phyloP scores from a whole-genome alignment of 768 basidiomycete species.

The Boletus barrowsii region DNA sequence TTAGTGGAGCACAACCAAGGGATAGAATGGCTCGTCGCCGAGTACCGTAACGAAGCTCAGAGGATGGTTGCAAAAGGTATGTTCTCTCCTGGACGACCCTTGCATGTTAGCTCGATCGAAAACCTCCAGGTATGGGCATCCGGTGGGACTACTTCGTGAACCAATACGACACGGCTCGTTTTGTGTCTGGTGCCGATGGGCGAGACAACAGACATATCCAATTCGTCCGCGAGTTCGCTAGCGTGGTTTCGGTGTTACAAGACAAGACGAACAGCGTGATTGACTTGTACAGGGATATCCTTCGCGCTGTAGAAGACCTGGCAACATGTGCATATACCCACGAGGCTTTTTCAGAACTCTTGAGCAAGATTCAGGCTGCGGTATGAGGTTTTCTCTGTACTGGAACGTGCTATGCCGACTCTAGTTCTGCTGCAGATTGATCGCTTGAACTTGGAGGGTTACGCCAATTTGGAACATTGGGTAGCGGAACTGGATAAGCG shows the following conservation, averaged over 20 bases:
- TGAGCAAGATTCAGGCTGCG: constrained; percentile 79
- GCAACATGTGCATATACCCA: constrained; percentile 80
- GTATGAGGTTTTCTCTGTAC: constrained; percentile 42
- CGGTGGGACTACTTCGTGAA: constrained; percentile 98
- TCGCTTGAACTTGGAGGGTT: constrained; percentile 92
- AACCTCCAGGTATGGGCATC: constrained; percentile 76
- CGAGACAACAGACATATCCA: constrained; percentile 86
- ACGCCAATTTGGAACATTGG: constrained; percentile 91
- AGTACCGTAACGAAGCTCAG: constrained; percentile 90
- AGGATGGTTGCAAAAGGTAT: constrained; percentile 87
- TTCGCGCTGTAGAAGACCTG: constrained; percentile 82
- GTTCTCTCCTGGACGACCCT: constrained; percentile 18
- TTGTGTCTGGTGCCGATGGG: constrained; percentile 69
- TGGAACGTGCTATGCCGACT: background rate
- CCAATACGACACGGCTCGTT: constrained; percentile 83
- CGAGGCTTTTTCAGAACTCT: constrained; percentile 77
- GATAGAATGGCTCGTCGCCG: constrained; percentile 92
- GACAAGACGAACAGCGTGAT: constrained; percentile 96
- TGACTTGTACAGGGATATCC: constrained; percentile 84
- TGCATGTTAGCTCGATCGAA: background rate
- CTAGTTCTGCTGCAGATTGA: constrained; percentile 62
- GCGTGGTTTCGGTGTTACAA: constrained; percentile 88
- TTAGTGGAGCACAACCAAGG: constrained; percentile 87
- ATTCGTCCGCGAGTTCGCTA: constrained; percentile 94
- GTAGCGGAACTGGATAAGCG: constrained; percentile 78